Evolutionary conservation across 805 yeast species (phyloP), one percentile per base, ranked within the genome.

Genomic region (Zygoascus ofunaensis): DNA sequence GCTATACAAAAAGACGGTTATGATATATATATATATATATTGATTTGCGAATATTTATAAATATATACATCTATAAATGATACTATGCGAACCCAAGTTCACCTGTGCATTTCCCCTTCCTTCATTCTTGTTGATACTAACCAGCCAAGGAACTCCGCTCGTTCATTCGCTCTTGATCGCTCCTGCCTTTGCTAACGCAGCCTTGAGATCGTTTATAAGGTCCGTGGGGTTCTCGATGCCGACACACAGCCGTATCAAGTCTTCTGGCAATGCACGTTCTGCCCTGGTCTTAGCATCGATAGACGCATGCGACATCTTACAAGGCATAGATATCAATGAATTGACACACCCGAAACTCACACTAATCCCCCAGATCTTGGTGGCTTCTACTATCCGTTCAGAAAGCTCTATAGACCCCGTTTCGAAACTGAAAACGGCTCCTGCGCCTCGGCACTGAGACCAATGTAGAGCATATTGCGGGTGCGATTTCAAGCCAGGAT

Each of bases 261-360:
- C 97, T 63, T 89, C 97, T 2, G 96, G 95, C 66, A 89, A 79
- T 37, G 80, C 87, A 61, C 97, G 78, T 62, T 83, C 94, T 40
- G 79, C 80, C 63, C 97, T 78, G 3, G 86, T 80, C 58, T 84
- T 77, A 21, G 87, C 82, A 55, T 87, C 95, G 50, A 89, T 89
- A 2, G 95, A 82, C n/a, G 97, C 97, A 60, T 89, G 97, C 4
- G 95, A 85, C 97, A 89, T 89, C 63, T 77, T 76, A 63, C 97
- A 86, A 14, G 97, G 97, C 80, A 89, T 76, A 34, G 95, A 86
- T 46, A 89, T 86, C 59, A 89, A 72, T 15, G 95, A 84, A 69
- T 87, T 86, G 49, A 90, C 95, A 62, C 95, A 83, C 19, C 97
- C 97, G 65, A 89, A 89, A 8, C 94, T 83, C 5, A 89, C 97